A percentile compares a stretch with the other conserved stretches of the same genome.
Conservation (phyloP, 2,329 filamentous ascomycete species). For the Anisogramma anomala region DNA sequence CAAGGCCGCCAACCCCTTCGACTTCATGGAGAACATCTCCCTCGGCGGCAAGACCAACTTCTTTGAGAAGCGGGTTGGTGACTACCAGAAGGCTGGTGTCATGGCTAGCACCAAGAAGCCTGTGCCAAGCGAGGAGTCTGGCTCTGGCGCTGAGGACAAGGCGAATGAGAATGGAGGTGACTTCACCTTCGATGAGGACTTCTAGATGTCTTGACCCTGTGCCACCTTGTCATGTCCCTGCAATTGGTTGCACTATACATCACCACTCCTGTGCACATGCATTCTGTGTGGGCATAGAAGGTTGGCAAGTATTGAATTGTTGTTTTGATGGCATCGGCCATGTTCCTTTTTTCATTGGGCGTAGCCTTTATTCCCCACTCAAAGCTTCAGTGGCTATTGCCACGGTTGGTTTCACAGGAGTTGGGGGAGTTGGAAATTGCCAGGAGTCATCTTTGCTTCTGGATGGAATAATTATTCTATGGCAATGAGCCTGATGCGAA, state of each 20-base stretch:
- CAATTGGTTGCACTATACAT: slow-evolving; percentile 1
- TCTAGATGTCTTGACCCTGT: slow-evolving; percentile 45
- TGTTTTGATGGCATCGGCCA: slow-evolving; percentile 3
- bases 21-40: slow-evolving; percentile 99
- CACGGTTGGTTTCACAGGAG: slow-evolving; percentile 14
- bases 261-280: slow-evolving; percentile 4
- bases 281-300: slow-evolving; percentile 12
- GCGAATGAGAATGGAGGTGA: slow-evolving; percentile 53
- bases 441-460: slow-evolving; percentile 12
- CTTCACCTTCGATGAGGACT: slow-evolving; percentile 94
- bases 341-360: not conserved
- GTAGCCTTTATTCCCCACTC: slow-evolving; percentile 4
- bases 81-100: slow-evolving; percentile 99
- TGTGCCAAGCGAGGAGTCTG: slow-evolving; percentile 31
- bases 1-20: slow-evolving; percentile 89
- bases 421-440: slow-evolving; percentile 7
- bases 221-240: slow-evolving; percentile 6
- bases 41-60: slow-evolving; percentile 99
- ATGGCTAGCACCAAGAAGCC: slow-evolving; percentile 80
- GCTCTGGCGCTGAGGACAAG: slow-evolving; percentile 34
- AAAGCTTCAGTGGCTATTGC: slow-evolving; percentile 1
- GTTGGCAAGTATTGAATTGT: slow-evolving; percentile 4
- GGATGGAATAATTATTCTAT: slow-evolving; percentile 13
- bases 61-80: slow-evolving; percentile 99
- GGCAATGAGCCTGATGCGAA: slow-evolving; percentile 6